A percentile compares a stretch with the other conserved stretches of the same genome.
These are phyloP conservation scores for Kernera saxatilis DNA, from an alignment of 345 rosid genomes.

Conservation along the genomic window DNA sequence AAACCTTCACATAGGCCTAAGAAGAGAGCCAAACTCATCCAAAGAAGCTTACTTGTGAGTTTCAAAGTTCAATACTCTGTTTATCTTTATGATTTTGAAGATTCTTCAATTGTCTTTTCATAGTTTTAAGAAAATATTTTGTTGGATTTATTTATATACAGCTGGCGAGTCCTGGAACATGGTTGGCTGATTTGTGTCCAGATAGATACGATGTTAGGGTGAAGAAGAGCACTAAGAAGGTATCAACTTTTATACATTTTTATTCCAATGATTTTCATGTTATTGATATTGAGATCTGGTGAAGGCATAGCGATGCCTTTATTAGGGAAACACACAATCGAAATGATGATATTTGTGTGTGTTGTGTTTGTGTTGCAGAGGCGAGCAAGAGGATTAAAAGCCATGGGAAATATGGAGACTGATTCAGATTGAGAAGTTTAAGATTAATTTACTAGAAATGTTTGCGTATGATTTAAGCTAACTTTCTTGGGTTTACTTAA, in stretches of 20 bases:
- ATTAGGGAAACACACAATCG: not conserved
- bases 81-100: not conserved
- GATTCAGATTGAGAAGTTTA: conserved; percentile 40
- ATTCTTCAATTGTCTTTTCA: not conserved
- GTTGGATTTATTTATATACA: conserved; percentile 21
- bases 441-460: not conserved
- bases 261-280: not conserved
- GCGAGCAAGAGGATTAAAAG: conserved; percentile 55
- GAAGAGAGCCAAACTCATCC: conserved; percentile 85
- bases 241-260: not conserved
- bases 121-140: not conserved
- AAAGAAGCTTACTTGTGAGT: conserved; percentile 71
- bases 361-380: conserved; percentile 33
- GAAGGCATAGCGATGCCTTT: not conserved
- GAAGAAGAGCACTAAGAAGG: conserved; percentile 90
- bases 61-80: not conserved
- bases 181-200: conserved; percentile 80
- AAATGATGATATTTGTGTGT: not conserved
- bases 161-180: conserved; percentile 89
- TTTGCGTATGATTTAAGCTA: conserved; percentile 4
- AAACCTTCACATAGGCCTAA: conserved; percentile 90
- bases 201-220: conserved; percentile 90
- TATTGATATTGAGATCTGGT: not conserved
- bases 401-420: conserved; percentile 54
- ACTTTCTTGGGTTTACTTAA: not conserved